phyloP scores from a whole-genome alignment of 2,329 filamentous ascomycete genomes.

The Anisogramma anomala region DNA sequence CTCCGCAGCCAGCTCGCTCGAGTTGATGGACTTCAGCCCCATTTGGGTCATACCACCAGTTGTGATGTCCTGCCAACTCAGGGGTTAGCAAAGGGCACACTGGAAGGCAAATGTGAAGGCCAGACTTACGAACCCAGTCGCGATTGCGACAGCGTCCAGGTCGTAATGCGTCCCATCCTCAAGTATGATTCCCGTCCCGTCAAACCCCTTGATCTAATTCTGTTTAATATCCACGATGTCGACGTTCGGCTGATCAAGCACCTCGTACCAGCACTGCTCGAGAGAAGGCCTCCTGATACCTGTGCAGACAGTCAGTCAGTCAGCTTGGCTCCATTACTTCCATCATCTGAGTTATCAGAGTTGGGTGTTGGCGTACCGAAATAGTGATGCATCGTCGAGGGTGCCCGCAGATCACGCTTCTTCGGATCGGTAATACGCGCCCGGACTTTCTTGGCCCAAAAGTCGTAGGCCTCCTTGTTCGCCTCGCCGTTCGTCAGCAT shows the following conservation, averaged over 20 bases:
- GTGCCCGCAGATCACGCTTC: conserved; percentile 40
- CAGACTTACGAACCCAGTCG: conserved; percentile 33
- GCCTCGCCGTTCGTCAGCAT: conserved; percentile 32
- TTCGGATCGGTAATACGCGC: conserved; percentile 37
- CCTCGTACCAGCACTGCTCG: conserved; percentile 34
- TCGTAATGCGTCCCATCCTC: conserved; percentile 31
- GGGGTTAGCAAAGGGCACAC: not conserved
- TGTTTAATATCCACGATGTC: conserved; percentile 30
- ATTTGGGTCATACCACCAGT: conserved; percentile 31
- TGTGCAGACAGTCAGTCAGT: not conserved
- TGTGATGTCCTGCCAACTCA: conserved; percentile 7
- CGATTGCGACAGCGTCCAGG: conserved; percentile 33
- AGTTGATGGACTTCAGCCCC: conserved; percentile 30
- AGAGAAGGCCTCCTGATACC: conserved; percentile 35
- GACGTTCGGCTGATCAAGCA: conserved; percentile 33
- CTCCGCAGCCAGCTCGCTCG: conserved; percentile 28
- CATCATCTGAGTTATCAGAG: not conserved
- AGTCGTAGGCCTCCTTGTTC: conserved; percentile 42
- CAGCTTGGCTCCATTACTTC: not conserved
- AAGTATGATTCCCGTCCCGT: conserved; percentile 29
- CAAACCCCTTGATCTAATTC: conserved; percentile 30
- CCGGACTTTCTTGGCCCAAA: conserved; percentile 42
- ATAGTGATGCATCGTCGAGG: conserved; percentile 37
- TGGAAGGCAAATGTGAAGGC: no score
- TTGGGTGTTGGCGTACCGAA: no score